A percentile compares a stretch with the other conserved stretches of the same genome.
phyloP scores from a whole-genome alignment of 257 asterid genomes.

The Solanum piurae region DNA sequence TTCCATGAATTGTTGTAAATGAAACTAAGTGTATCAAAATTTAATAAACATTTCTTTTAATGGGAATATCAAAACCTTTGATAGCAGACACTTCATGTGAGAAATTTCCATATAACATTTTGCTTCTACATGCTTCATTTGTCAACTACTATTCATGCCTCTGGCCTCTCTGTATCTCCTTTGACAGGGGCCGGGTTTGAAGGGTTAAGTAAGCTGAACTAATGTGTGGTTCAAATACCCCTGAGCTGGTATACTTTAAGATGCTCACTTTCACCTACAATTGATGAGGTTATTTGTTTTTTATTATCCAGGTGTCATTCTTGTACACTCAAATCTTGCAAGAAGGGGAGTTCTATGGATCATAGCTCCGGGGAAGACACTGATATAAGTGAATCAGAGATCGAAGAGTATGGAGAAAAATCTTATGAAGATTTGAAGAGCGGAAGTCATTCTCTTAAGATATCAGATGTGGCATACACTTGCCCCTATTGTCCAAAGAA shows the following conservation, averaged over 20 bases:
- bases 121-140: not conserved
- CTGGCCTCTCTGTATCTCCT: not conserved
- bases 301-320: not conserved
- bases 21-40: not conserved
- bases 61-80: not conserved
- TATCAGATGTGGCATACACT: constrained; percentile 42
- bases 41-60: not conserved
- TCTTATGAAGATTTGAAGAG: constrained; percentile 37
- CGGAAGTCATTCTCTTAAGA: constrained; percentile 43
- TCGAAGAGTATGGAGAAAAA: constrained; percentile 23
- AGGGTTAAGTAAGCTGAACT: not conserved
- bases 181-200: not conserved
- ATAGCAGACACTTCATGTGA: not conserved
- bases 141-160: not conserved
- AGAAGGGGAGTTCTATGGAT: constrained; percentile 11
- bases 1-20: not conserved
- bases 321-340: not conserved
- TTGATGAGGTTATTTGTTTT: not conserved
- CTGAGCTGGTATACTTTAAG: not conserved
- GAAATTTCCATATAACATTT: not conserved
- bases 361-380: constrained; percentile 25
- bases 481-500: constrained; percentile 81
- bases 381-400: constrained; percentile 40
- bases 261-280: not conserved
- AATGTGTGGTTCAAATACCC: not conserved